Evolutionary conservation across 208 protist species (phyloP).

Genomic region (Leishmania aethiopica): DNA sequence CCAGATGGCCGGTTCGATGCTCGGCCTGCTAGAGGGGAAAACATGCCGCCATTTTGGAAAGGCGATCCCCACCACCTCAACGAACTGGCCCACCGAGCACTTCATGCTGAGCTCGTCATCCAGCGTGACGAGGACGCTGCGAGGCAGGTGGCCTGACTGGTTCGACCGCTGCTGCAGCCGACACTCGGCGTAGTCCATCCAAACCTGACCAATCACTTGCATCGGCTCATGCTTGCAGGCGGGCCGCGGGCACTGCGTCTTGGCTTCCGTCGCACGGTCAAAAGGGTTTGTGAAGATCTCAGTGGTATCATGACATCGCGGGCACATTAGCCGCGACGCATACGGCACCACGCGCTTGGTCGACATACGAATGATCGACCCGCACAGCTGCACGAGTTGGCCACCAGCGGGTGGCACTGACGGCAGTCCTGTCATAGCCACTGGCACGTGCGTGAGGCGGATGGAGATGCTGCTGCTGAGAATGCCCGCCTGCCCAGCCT

Average conservation of each 20-base stretch:
- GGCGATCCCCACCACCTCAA: constrained; percentile 85
- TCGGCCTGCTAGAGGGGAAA: constrained; percentile 57
- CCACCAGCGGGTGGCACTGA: constrained; percentile 64
- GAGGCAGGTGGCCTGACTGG: constrained; percentile 70
- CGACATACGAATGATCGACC: constrained; percentile 85
- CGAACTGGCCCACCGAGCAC: constrained; percentile 85
- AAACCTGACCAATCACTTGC: constrained; percentile 72
- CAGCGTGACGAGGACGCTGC: constrained; percentile 77
- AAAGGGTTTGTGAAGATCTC: constrained; percentile 67
- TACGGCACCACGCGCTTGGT: constrained; percentile 81
- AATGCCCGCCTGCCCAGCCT: constrained; percentile 45
- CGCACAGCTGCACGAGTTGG: constrained; percentile 75
- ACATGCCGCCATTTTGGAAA: constrained; percentile 74
- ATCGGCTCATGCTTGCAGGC: constrained; percentile 73
- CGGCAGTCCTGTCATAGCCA: constrained; percentile 46
- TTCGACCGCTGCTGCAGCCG: constrained; percentile 86
- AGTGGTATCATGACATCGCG: constrained; percentile 49
- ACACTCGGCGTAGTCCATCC: constrained; percentile 92
- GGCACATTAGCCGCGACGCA: constrained; percentile 68
- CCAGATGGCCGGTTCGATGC: constrained; percentile 83
- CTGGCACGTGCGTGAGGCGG: constrained; percentile 74
- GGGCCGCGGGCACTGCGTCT: constrained; percentile 45
- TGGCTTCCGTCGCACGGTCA: constrained; percentile 56
- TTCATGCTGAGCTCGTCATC: constrained; percentile 84
- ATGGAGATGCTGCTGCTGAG: constrained; percentile 54